Evolutionary conservation across 495 filamentous ascomycete genomes (phyloP).

Genomic region (Astrothelium subdiscretum): DNA sequence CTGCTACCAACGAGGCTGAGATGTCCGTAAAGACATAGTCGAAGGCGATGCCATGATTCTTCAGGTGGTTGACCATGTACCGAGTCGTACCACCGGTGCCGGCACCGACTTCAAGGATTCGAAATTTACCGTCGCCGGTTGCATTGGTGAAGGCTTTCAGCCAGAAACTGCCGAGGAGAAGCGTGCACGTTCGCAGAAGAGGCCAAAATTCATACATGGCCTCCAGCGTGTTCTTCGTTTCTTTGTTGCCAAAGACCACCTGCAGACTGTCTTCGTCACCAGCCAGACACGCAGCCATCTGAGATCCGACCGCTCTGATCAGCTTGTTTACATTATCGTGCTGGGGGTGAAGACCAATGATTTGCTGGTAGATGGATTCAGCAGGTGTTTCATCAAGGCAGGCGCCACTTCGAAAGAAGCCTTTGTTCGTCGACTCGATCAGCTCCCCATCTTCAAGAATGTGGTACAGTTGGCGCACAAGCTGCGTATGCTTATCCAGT

Average conservation of each 20-base stretch:
- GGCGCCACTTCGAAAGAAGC: neutral
- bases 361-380: neutral
- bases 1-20: slow-evolving; percentile 29
- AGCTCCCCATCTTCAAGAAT: slow-evolving; percentile 4
- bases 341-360: slow-evolving; percentile 4
- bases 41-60: neutral
- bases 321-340: slow-evolving; percentile 2
- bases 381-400: neutral
- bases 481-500: neutral
- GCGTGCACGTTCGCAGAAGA: neutral
- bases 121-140: slow-evolving; percentile 8
- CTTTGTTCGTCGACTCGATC: neutral
- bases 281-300: slow-evolving; percentile 1
- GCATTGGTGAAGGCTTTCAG: slow-evolving; percentile 14
- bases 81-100: slow-evolving; percentile 2
- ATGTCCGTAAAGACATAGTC: slow-evolving; percentile 43
- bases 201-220: slow-evolving; percentile 4
- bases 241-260: slow-evolving; percentile 5
- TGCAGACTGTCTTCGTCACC: slow-evolving; percentile 6
- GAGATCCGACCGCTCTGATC: neutral
- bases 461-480: slow-evolving; percentile 4
- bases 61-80: neutral
- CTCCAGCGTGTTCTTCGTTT: neutral
- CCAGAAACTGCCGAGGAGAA: neutral
- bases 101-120: slow-evolving; percentile 3